These are phyloP conservation scores for Lactarius psammicola DNA, from an alignment of 768 basidiomycete genomes.

Conservation along the genomic window DNA sequence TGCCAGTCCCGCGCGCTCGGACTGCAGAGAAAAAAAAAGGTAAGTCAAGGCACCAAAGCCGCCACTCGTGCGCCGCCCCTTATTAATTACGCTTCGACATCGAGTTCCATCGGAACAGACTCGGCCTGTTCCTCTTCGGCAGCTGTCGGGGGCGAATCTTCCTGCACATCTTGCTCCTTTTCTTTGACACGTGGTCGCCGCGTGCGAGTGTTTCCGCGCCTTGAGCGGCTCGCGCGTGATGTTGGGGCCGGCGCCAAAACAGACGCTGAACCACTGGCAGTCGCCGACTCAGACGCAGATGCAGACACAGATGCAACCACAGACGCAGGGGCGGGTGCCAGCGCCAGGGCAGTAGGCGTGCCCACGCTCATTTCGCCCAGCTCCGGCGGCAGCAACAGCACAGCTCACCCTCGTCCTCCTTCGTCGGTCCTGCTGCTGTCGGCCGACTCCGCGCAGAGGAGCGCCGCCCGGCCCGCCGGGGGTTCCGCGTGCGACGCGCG, in stretches of 20 bases:
- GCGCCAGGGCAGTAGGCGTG: not conserved
- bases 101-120: slow-evolving; percentile 40
- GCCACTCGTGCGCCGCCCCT: not conserved
- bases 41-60: slow-evolving; percentile 2
- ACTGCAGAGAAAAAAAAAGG: not conserved
- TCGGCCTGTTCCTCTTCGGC: slow-evolving; percentile 26
- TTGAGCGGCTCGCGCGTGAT: slow-evolving; percentile 13
- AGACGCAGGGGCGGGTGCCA: not conserved
- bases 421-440: slow-evolving; percentile 28
- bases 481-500: slow-evolving; percentile 28
- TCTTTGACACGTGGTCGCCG: slow-evolving; percentile 22
- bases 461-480: slow-evolving; percentile 30
- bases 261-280: not conserved
- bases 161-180: slow-evolving; percentile 10
- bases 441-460: slow-evolving; percentile 1
- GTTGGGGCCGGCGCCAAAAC: not conserved
- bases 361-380: slow-evolving; percentile 31
- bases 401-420: slow-evolving; percentile 34
- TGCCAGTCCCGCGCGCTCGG: too few species aligned
- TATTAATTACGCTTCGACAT: slow-evolving; percentile 38
- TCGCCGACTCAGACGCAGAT: not conserved
- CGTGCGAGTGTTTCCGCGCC: slow-evolving; percentile 6
- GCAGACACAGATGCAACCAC: not conserved
- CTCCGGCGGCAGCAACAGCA: slow-evolving; percentile 39
- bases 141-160: slow-evolving; percentile 21